Conservation (phyloP, 2,329 filamentous ascomycete genomes). For the Dactylonectria macrodidyma region DNA sequence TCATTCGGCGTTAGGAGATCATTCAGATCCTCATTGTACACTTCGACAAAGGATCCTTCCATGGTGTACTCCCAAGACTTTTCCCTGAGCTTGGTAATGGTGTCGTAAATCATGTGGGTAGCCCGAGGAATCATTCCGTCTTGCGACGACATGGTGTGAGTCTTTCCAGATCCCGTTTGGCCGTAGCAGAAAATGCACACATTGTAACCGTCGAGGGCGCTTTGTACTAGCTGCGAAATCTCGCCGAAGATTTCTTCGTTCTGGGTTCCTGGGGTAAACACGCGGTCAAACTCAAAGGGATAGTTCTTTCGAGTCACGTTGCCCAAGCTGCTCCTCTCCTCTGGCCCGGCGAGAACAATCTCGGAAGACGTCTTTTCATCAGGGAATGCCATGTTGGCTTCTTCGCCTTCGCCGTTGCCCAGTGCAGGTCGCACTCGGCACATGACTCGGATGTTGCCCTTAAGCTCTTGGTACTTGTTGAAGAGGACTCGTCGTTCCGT, state of each 20-base stretch:
- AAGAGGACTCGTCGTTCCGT: constrained; percentile 91
- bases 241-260: constrained; percentile 95
- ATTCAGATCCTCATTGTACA: constrained; percentile 98
- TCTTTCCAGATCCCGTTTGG: constrained; percentile 97
- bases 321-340: constrained; percentile 86
- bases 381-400: constrained; percentile 84
- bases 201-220: constrained; percentile 96
- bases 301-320: constrained; percentile 84
- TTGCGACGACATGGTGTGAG: constrained; percentile 90
- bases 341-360: constrained; percentile 85
- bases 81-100: constrained; percentile 84
- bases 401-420: constrained; percentile 70
- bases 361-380: constrained; percentile 89
- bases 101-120: constrained; percentile 93
- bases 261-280: constrained; percentile 83
- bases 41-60: constrained; percentile 95
- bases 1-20: constrained; percentile 78
- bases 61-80: constrained; percentile 97
- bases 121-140: constrained; percentile 97
- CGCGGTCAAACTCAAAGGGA: constrained; percentile 92
- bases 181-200: constrained; percentile 99
- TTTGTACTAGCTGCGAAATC: constrained; percentile 97
- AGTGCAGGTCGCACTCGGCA: constrained; percentile 89
- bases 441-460: constrained; percentile 98
- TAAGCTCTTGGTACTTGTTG: constrained; percentile 97